phyloP scores from a whole-genome alignment of 1,284 basidiomycete species.

The Pseudozyma sp. region DNA sequence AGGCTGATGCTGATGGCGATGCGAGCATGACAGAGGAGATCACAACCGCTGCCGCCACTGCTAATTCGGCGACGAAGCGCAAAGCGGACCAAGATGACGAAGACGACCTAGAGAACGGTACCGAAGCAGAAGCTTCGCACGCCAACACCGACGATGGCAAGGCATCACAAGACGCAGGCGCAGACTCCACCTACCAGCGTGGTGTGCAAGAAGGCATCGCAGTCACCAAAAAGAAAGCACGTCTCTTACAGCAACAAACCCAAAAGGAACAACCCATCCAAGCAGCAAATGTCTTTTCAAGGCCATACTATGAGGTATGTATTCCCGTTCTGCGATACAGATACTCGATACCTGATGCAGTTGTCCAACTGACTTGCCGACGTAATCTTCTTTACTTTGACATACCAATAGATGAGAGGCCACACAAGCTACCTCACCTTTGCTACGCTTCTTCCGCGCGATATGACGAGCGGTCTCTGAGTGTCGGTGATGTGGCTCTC shows the following conservation, averaged over 20 bases:
- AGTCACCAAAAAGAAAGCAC: slow-evolving; percentile 49
- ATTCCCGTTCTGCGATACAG: neutral
- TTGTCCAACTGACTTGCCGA: neutral
- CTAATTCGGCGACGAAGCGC: slow-evolving; percentile 16
- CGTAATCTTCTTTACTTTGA: slow-evolving; percentile 9
- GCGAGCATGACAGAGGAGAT: slow-evolving; percentile 18
- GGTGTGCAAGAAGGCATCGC: slow-evolving; percentile 42
- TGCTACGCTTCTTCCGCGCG: slow-evolving; percentile 62
- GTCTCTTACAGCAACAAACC: slow-evolving; percentile 35
- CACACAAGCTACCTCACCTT: slow-evolving; percentile 68
- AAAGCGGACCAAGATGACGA: slow-evolving; percentile 18
- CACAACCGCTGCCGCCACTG: slow-evolving; percentile 1
- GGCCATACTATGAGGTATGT: slow-evolving; percentile 44
- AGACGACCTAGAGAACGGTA: slow-evolving; percentile 6
- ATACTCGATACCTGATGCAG: neutral
- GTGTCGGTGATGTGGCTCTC: neutral
- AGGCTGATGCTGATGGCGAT: slow-evolving; percentile 21
- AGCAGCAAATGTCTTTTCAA: slow-evolving; percentile 41
- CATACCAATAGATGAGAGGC: slow-evolving; percentile 56
- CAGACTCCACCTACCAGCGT: slow-evolving; percentile 29
- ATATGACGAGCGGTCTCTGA: slow-evolving; percentile 29
- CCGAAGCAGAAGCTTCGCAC: neutral
- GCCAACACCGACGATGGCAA: neutral
- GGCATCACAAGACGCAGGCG: slow-evolving; percentile 7
- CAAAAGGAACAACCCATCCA: slow-evolving; percentile 37